Evolutionary conservation across 2,329 filamentous ascomycete species (phyloP).

Genomic region (Cladosporium sp.): DNA sequence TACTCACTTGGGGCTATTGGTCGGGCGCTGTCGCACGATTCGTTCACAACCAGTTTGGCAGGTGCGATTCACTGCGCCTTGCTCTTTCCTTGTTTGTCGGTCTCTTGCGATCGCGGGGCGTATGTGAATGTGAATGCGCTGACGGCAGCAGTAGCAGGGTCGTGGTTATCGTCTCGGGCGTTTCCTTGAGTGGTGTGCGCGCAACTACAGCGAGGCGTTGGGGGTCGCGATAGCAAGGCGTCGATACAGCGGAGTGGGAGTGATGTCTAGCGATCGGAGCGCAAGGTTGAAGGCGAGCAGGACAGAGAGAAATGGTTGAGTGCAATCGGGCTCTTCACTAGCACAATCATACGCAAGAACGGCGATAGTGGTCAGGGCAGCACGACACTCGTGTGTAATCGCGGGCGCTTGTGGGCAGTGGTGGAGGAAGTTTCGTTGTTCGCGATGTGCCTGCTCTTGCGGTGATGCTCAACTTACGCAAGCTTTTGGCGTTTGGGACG

Average conservation of each 20-base stretch:
- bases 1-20: slow-evolving; percentile 3
- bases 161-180: neutral
- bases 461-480: slow-evolving; percentile 10
- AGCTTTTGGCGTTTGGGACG: slow-evolving; percentile 3
- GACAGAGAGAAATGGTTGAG: neutral
- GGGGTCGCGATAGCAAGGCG: neutral
- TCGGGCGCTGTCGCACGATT: neutral
- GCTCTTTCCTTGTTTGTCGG: slow-evolving; percentile 3
- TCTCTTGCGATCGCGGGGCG: neutral
- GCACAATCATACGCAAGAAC: slow-evolving; percentile 9
- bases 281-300: neutral
- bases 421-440: slow-evolving; percentile 7
- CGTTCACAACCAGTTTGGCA: slow-evolving; percentile 1
- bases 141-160: neutral
- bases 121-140: neutral
- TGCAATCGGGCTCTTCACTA: slow-evolving; percentile 9
- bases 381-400: slow-evolving; percentile 11
- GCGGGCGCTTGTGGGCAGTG: neutral
- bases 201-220: neutral
- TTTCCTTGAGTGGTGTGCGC: neutral
- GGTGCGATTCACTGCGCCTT: slow-evolving; percentile 7
- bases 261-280: slow-evolving; percentile 4
- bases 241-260: neutral
- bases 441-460: neutral
- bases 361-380: neutral